Evolutionary conservation across 2,329 filamentous ascomycete species (phyloP).

Genomic region (Emergomyces orientalis): DNA sequence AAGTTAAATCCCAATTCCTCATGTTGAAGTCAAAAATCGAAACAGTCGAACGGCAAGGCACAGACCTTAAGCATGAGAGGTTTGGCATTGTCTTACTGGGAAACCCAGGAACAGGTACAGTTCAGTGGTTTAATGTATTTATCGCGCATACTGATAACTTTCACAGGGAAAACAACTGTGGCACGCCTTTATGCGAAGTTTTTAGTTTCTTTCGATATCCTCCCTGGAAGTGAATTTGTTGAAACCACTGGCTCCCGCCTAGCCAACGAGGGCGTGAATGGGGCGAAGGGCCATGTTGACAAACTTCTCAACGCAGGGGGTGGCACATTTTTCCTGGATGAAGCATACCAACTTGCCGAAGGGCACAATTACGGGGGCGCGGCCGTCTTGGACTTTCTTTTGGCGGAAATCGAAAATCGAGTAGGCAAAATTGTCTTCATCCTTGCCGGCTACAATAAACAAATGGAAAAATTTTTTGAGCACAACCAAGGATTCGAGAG

Average conservation of each 20-base stretch:
- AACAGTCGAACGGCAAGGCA: constrained; percentile 47
- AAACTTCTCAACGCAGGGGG: constrained; percentile 50
- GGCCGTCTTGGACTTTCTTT: constrained; percentile 59
- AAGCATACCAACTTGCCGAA: constrained; percentile 64
- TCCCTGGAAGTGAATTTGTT: constrained; percentile 52
- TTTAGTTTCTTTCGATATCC: constrained; percentile 50
- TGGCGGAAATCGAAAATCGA: constrained; percentile 64
- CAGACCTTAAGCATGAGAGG: constrained; percentile 49
- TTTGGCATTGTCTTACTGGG: constrained; percentile 57
- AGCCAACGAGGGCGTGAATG: constrained; percentile 51
- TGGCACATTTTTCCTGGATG: constrained; percentile 67
- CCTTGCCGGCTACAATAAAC: constrained; percentile 61
- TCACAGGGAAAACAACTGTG: constrained; percentile 61
- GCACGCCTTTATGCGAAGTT: constrained; percentile 61
- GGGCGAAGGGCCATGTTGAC: constrained; percentile 49
- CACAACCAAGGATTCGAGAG: constrained; percentile 64
- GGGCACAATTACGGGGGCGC: constrained; percentile 49
- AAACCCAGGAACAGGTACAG: constrained; percentile 62
- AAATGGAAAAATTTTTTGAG: constrained; percentile 68
- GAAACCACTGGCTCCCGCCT: constrained; percentile 62
- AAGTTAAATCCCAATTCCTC: constrained; percentile 57
- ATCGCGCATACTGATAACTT: constrained; percentile 11
- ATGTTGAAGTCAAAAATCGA: constrained; percentile 56
- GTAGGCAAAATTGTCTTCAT: constrained; percentile 62
- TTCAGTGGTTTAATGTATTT: background rate